Percentiles rank a stretch among this genome's conserved stretches.
Conservation (phyloP, 2,329 filamentous ascomycete species). For the Chrysosporium queenslandicum region DNA sequence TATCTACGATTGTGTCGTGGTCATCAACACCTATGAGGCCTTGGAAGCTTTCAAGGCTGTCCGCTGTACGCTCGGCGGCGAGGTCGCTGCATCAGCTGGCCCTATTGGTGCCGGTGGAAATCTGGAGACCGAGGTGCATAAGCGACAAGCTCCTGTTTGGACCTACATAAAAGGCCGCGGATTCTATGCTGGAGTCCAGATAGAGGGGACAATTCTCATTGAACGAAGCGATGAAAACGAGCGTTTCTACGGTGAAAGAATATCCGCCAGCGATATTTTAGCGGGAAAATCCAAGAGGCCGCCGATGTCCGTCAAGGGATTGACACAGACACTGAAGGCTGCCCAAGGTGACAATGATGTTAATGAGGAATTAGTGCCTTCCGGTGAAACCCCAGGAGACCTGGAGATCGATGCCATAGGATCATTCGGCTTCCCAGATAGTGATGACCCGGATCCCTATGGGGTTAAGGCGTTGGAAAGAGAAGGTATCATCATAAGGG, state of each 20-base stretch:
- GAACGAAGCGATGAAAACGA: conserved; percentile 84
- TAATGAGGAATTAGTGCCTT: conserved; percentile 57
- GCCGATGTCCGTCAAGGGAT: conserved; percentile 47
- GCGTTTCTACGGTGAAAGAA: conserved; percentile 63
- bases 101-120: conserved; percentile 67
- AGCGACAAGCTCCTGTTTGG: conserved; percentile 61
- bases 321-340: conserved; percentile 76
- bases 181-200: conserved; percentile 74
- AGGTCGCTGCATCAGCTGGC: conserved; percentile 66
- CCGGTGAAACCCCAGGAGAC: conserved; percentile 66
- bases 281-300: conserved; percentile 49
- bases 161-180: conserved; percentile 84
- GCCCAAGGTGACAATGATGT: conserved; percentile 74
- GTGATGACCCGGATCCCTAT: conserved; percentile 80
- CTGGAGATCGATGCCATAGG: conserved; percentile 45
- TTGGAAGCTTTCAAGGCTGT: conserved; percentile 74
- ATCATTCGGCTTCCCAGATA: conserved; percentile 66
- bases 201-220: conserved; percentile 78
- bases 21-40: conserved; percentile 78
- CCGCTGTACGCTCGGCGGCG: conserved; percentile 68
- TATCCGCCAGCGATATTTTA: conserved; percentile 54
- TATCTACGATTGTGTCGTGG: conserved; percentile 89
- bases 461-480: conserved; percentile 84
- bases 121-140: conserved; percentile 59
- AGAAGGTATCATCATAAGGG: conserved; percentile 77